A percentile compares a stretch with the other conserved stretches of the same genome.
These are phyloP conservation scores for Beauveria australis DNA, from an alignment of 2,329 filamentous ascomycete genomes.

Conservation along the genomic window DNA sequence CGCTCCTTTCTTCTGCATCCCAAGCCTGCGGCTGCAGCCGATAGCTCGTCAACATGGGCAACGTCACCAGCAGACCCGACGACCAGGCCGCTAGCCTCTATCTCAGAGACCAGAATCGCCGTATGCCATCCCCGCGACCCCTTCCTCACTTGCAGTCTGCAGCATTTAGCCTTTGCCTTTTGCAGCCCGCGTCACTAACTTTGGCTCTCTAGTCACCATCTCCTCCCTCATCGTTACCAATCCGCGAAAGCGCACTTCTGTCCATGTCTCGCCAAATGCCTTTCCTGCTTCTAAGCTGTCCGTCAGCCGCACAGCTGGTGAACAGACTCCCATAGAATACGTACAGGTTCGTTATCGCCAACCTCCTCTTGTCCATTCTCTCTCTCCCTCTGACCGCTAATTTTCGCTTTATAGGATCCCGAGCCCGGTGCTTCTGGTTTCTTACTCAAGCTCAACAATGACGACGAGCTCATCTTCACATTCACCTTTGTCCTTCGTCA, in stretches of 20 bases:
- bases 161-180: neutral
- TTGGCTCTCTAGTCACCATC: slow-evolving; percentile 62
- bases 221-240: slow-evolving; percentile 76
- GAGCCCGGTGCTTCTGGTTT: slow-evolving; percentile 64
- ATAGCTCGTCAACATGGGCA: slow-evolving; percentile 64
- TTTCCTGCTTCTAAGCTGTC: slow-evolving; percentile 76
- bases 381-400: slow-evolving; percentile 10
- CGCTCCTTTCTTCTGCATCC: neutral
- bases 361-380: slow-evolving; percentile 11
- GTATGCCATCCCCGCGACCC: slow-evolving; percentile 46
- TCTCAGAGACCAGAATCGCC: slow-evolving; percentile 83
- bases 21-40: slow-evolving; percentile 1
- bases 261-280: slow-evolving; percentile 75
- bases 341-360: slow-evolving; percentile 60
- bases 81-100: slow-evolving; percentile 67
- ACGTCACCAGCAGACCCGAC: slow-evolving; percentile 80
- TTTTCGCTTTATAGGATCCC: slow-evolving; percentile 56
- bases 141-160: slow-evolving; percentile 14
- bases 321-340: slow-evolving; percentile 76
- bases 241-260: slow-evolving; percentile 64
- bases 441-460: slow-evolving; percentile 77
- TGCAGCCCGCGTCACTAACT: slow-evolving; percentile 3
- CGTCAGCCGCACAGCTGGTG: slow-evolving; percentile 63
- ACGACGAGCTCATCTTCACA: slow-evolving; percentile 86
- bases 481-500: slow-evolving; percentile 80